Evolutionary conservation across 805 yeast genomes (phyloP).

Genomic region (Yarrowia sp.): DNA sequence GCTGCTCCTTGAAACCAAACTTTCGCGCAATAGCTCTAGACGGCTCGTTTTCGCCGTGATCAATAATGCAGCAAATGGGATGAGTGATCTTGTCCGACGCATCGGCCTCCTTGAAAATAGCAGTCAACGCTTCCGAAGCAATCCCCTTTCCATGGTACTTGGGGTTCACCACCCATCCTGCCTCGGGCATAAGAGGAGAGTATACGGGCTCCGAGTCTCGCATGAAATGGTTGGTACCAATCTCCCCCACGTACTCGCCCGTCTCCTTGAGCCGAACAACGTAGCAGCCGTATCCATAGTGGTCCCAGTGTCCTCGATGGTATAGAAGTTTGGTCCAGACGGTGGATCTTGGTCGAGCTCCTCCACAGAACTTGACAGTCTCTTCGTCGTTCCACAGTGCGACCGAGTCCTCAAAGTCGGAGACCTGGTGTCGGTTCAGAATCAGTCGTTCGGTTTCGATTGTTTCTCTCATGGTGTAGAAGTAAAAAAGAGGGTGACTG

Average conservation of each 20-base stretch:
- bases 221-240: constrained; percentile 29
- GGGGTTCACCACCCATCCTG: constrained; percentile 30
- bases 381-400: constrained; percentile 24
- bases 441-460: constrained; percentile 9
- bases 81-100: not conserved
- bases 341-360: constrained; percentile 11
- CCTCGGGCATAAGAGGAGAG: constrained; percentile 33
- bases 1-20: constrained; percentile 23
- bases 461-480: not conserved
- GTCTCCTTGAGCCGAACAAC: constrained; percentile 2
- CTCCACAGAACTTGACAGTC: constrained; percentile 32
- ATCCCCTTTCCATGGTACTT: constrained; percentile 8
- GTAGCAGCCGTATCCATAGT: constrained; percentile 27
- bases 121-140: constrained; percentile 12
- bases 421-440: not conserved
- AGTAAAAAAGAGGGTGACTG: not conserved
- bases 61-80: constrained; percentile 5
- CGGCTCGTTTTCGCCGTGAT: constrained; percentile 9
- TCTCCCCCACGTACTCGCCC: constrained; percentile 21
- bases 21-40: constrained; percentile 11
- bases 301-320: constrained; percentile 21
- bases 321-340: constrained; percentile 22
- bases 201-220: constrained; percentile 22
- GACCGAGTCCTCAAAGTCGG: constrained; percentile 5
- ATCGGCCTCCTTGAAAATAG: constrained; percentile 10